phyloP scores from a whole-genome alignment of 768 basidiomycete genomes.

The Lepiota subincarnata region DNA sequence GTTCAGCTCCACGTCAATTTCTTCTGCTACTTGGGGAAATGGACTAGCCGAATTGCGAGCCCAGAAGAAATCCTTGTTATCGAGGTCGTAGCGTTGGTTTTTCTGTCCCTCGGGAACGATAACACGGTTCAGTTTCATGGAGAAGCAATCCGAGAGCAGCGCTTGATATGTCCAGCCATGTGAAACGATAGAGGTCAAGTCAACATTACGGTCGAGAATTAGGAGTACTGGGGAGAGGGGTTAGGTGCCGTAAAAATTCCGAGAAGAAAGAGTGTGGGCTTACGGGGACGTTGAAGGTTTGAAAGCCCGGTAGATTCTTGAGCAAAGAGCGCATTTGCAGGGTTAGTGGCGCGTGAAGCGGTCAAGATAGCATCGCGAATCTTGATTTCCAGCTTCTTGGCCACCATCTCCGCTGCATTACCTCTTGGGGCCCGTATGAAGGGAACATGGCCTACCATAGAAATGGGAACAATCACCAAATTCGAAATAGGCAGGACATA shows the following conservation, averaged over 20 bases:
- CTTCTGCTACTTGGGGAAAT: slow-evolving; percentile 98
- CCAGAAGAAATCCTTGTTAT: slow-evolving; percentile 99
- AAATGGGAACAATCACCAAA: slow-evolving; percentile 1
- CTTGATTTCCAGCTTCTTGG: slow-evolving; percentile 89
- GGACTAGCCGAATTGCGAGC: slow-evolving; percentile 92
- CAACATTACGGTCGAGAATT: slow-evolving; percentile 91
- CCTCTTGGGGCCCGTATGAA: slow-evolving; percentile 93
- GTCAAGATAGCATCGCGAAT: slow-evolving; percentile 81
- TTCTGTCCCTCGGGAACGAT: slow-evolving; percentile 67
- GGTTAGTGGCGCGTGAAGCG: slow-evolving; percentile 54
- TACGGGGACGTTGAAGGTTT: slow-evolving; percentile 84
- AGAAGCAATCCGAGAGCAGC: slow-evolving; percentile 93
- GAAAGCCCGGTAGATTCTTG: slow-evolving; percentile 82
- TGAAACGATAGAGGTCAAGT: slow-evolving; percentile 87
- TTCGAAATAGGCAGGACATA: slow-evolving; percentile 26
- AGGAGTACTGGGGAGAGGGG: slow-evolving; percentile 67
- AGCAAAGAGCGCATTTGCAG: slow-evolving; percentile 62
- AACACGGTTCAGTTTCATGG: slow-evolving; percentile 95
- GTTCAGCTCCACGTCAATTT: slow-evolving; percentile 89
- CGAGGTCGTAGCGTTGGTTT: slow-evolving; percentile 89
- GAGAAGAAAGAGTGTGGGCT: slow-evolving; percentile 22
- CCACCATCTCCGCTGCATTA: slow-evolving; percentile 99
- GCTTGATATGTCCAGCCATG: slow-evolving; percentile 99
- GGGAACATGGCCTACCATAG: slow-evolving; percentile 72
- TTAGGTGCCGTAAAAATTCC: slow-evolving; percentile 10